A percentile compares a stretch with the other conserved stretches of the same genome.
Evolutionary conservation across 352 stramenopile genomes (phyloP).

Genomic region (Phytophthora parvispora): DNA sequence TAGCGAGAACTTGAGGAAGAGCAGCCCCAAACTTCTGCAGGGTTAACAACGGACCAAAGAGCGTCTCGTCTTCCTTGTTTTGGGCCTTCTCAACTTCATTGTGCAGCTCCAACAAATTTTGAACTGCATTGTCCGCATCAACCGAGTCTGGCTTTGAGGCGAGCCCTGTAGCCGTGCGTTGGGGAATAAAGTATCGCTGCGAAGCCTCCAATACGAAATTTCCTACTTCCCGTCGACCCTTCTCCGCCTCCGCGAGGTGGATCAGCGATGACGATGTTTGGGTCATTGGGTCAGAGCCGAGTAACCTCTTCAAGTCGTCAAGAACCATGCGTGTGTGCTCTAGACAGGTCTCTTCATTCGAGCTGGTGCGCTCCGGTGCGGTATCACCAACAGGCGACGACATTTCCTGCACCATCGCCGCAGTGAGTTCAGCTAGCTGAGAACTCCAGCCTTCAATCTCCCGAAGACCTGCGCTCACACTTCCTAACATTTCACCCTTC

Average conservation of each 20-base stretch:
- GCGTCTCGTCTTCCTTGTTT: slow-evolving; percentile 63
- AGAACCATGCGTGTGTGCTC: slow-evolving; percentile 45
- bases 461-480: slow-evolving; percentile 31
- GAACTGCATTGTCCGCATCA: slow-evolving; percentile 10
- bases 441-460: slow-evolving; percentile 55
- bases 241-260: slow-evolving; percentile 56
- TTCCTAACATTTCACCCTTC: slow-evolving; percentile 21
- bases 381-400: slow-evolving; percentile 11
- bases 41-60: slow-evolving; percentile 33
- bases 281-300: slow-evolving; percentile 52
- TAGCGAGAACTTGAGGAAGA: slow-evolving; percentile 46
- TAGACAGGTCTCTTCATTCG: slow-evolving; percentile 19
- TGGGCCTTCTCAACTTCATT: slow-evolving; percentile 51
- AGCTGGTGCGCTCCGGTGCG: slow-evolving; percentile 24
- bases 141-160: background rate
- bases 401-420: slow-evolving; percentile 51
- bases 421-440: slow-evolving; percentile 35
- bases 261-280: slow-evolving; percentile 66
- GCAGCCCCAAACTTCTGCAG: slow-evolving; percentile 57
- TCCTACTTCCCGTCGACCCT: slow-evolving; percentile 63
- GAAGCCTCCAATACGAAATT: slow-evolving; percentile 57
- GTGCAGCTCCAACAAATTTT: slow-evolving; percentile 47
- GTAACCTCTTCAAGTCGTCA: slow-evolving; percentile 45
- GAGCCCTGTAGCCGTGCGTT: background rate
- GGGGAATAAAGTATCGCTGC: slow-evolving; percentile 39